A percentile compares a stretch with the other conserved stretches of the same genome.
Evolutionary conservation across 2,329 filamentous ascomycete genomes (phyloP).

Genomic region (Fusarium dlaminii): DNA sequence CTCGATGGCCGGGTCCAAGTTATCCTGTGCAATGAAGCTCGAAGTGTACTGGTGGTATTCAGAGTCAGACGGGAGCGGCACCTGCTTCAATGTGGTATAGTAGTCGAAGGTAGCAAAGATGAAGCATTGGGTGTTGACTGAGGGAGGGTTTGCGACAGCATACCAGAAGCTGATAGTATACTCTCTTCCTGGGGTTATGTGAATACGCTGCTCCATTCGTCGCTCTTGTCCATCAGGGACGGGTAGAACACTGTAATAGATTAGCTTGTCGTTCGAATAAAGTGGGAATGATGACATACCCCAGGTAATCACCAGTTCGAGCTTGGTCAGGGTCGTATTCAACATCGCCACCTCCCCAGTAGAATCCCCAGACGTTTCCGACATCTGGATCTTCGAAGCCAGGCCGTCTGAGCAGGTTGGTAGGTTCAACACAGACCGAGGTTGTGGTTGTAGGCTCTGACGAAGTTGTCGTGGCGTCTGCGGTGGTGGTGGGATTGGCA

Average conservation of each 20-base stretch:
- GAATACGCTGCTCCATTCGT: constrained; percentile 6
- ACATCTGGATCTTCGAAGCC: neutral
- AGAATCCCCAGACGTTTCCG: neutral
- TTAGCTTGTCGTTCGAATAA: neutral
- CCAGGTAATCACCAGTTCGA: neutral
- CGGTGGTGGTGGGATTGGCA: neutral
- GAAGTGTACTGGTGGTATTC: neutral
- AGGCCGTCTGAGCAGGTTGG: neutral
- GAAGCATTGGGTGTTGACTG: neutral
- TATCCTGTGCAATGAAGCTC: neutral
- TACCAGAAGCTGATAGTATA: constrained; percentile 7
- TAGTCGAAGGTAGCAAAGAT: constrained; percentile 3
- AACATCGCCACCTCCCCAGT: neutral
- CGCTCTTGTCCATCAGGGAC: neutral
- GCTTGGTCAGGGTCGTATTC: accelerated
- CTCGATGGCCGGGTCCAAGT: neutral
- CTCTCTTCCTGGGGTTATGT: neutral
- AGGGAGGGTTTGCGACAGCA: neutral
- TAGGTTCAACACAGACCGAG: constrained; percentile 1
- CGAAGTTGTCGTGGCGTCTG: neutral
- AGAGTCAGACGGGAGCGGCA: neutral
- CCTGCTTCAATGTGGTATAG: neutral
- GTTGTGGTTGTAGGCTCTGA: constrained; percentile 7
- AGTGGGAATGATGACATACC: neutral
- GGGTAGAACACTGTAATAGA: accelerated